These are phyloP conservation scores for Moricandia moricandioides DNA, from an alignment of 345 rosid species.

Conservation along the genomic window DNA sequence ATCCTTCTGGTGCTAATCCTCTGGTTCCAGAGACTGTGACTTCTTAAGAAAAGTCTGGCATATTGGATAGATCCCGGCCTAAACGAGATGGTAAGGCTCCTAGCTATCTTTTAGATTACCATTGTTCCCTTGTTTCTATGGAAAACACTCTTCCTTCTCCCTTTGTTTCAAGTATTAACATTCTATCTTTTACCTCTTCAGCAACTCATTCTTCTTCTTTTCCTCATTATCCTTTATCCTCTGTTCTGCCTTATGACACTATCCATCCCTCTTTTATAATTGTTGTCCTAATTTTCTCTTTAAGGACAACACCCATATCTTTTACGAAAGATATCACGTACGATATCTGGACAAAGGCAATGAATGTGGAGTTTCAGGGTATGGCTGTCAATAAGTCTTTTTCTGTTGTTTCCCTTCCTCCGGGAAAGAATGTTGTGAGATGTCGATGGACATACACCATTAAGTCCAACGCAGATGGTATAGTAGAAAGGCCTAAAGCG, in stretches of 20 bases:
- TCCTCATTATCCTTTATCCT: background rate
- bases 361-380: background rate
- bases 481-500: background rate
- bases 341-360: background rate
- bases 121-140: background rate
- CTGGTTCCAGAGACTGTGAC: too few relatives aligned
- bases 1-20: background rate
- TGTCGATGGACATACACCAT: background rate
- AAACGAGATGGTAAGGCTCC: background rate
- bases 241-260: background rate
- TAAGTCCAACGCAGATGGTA: background rate
- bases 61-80: background rate
- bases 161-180: background rate
- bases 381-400: background rate
- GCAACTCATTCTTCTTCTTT: too few relatives aligned
- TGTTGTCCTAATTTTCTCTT: background rate
- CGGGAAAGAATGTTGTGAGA: background rate
- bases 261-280: fast-evolving
- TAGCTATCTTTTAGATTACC: background rate
- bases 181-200: background rate
- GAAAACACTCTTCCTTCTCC: background rate
- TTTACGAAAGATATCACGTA: background rate
- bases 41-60: too few relatives aligned
- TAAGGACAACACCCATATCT: background rate
- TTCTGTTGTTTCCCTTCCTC: background rate